Evolutionary conservation across 257 asterid genomes (phyloP).

Genomic region (Ocimum tenuiflorum): DNA sequence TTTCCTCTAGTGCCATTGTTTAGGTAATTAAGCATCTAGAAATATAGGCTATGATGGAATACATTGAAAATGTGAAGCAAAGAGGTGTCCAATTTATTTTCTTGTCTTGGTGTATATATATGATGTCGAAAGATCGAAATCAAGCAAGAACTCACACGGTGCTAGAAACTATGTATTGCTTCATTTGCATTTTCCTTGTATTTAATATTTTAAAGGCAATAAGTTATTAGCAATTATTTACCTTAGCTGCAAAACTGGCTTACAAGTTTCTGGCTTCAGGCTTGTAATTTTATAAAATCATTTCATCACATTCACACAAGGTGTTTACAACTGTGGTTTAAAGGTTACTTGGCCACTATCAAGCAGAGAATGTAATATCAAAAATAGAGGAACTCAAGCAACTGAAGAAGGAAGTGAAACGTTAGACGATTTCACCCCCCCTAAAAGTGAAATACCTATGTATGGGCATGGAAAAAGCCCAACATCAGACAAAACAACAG

Average conservation of each 20-base stretch:
- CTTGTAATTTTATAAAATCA: constrained; percentile 22
- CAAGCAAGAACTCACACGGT: constrained; percentile 24
- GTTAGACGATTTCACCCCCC: constrained; percentile 10
- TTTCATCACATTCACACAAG: constrained; percentile 46
- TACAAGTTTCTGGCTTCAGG: no score
- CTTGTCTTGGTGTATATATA: constrained; percentile 53
- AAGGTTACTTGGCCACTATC: constrained; percentile 89
- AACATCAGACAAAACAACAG: no score
- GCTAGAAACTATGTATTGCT: constrained; percentile 62
- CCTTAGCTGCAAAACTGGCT: no score
- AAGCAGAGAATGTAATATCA: constrained; percentile 41
- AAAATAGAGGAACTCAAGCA: constrained; percentile 46
- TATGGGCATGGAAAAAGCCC: no score
- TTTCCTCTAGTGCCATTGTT: background rate
- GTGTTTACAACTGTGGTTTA: constrained; percentile 31
- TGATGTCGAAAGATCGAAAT: constrained; percentile 33
- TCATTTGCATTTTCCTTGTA: background rate
- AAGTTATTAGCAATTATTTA: background rate
- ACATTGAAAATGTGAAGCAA: constrained; percentile 46
- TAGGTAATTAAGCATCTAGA: no score
- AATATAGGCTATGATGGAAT: no score
- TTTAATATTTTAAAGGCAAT: background rate
- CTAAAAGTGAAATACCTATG: no score
- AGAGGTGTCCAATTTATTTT: constrained; percentile 53
- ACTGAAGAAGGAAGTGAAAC: constrained; percentile 23